Evolutionary conservation across 176 grass and related monocot genomes (phyloP), one percentile per base, ranked within the genome.

Genomic region (Paspalum vaginatum): DNA sequence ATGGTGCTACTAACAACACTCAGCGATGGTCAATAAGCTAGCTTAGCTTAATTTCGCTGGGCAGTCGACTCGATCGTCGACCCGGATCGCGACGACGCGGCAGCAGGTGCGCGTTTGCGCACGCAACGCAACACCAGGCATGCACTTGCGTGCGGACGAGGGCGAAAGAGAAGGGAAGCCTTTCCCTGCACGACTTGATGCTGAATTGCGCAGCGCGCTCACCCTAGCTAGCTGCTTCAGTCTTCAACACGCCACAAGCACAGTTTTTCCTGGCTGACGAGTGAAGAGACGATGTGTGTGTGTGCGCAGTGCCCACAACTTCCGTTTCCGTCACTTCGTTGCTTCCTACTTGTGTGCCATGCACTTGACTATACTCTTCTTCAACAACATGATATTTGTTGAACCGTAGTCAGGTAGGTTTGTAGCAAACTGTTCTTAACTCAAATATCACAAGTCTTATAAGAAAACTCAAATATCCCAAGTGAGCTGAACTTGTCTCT

Each of bases 41-140:
- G 32, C 32, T 32, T 32, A 32, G 3, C n/a, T 72, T 20, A 60
- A 13, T 70, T 70, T 65, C 50, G 1, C 43, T 16, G 24, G 45
- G 9, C 25, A 65, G 1, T 37, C 37, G 0, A 41, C 24, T 50
- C 0, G 39, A 22, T 15, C 50, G 15, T 50, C 25, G 47, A 46
- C 3, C 3, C 51, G 10, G 63, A 59, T 68, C 8, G 65, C 26
- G 64, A 85, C 2, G 83, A 32, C 32, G 32, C 32, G 32, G 32
- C 32, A 32, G 44, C 65, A 71, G 56, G 27, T 3, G 65, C 43
- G 4, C 43, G 4, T 10, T 70, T 62, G 75, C 74, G 21, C 65
- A 78, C 65, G 74, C 7, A 71, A 85, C 81, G 65, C 75, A 85
- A 70, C 74, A 61, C 32, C 44, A 61, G 47, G 68, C 44, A 50